Percentiles rank a stretch among this genome's conserved stretches.
Evolutionary conservation across 2,329 filamentous ascomycete species (phyloP).

Genomic region (Sclerotinia trifoliorum): DNA sequence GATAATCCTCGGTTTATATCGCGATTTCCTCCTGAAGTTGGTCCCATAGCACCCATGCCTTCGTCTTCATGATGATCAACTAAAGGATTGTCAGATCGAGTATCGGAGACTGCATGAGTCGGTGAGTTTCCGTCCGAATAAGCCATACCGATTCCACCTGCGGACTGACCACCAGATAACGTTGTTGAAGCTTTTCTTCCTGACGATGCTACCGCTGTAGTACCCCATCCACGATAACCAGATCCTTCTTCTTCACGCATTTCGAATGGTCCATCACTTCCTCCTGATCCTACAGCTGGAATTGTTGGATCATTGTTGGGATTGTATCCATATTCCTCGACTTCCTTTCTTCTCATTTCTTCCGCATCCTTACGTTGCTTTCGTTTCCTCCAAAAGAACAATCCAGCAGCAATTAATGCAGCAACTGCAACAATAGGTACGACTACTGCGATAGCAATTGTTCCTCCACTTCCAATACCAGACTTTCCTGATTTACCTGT

Average conservation of each 20-base stretch:
- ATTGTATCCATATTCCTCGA: constrained; percentile 96
- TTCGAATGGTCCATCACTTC: constrained; percentile 59
- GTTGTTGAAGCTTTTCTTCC: constrained; percentile 87
- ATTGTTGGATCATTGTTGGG: constrained; percentile 93
- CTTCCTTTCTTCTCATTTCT: constrained; percentile 89
- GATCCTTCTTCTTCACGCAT: constrained; percentile 74
- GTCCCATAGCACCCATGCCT: constrained; percentile 79
- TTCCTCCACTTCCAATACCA: constrained; percentile 53
- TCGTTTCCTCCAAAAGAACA: constrained; percentile 86
- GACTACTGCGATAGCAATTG: constrained; percentile 89
- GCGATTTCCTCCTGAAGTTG: constrained; percentile 63
- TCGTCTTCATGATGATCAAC: constrained; percentile 62
- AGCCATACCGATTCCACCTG: constrained; percentile 55
- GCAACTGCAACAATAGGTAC: constrained; percentile 89
- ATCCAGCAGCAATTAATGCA: constrained; percentile 69
- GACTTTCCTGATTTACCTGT: background rate
- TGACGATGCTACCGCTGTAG: constrained; percentile 64
- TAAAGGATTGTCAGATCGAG: constrained; percentile 66
- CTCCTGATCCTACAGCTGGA: constrained; percentile 49
- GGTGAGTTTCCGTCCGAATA: constrained; percentile 76
- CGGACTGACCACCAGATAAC: constrained; percentile 67
- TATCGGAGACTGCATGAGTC: constrained; percentile 62
- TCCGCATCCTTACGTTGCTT: constrained; percentile 82
- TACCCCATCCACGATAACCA: constrained; percentile 95
- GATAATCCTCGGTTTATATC: constrained; percentile 87